Base-by-base conservation (phyloP, 164 flowering plant genomes). In the Cinnamomum chago region DNA sequence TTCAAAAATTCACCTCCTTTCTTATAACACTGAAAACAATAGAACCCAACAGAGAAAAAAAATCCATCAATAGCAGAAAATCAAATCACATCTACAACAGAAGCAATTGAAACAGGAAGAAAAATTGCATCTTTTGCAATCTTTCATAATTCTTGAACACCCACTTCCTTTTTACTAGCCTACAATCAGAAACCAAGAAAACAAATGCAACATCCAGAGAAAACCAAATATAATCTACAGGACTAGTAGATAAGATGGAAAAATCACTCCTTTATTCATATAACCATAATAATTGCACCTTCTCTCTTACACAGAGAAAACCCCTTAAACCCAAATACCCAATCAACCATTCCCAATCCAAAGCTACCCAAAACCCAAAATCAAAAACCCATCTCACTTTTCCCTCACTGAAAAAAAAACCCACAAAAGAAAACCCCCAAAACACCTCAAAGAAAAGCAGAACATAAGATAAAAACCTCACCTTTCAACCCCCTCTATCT, bases 271-370 rank as follows among this genome's bases (percentile, higher is more conserved):
- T 14, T 14, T 66, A 11, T 18, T 15, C n/a, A 11, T 14, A 25
- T 25, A 66, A 25, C 20, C 17, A 66, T 11, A 27, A 24, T 4
- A 66, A 28, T 25, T 24, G 18, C 27, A 66, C 27, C 1, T 15
- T 33, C 12, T 27, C 47, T 66, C n/a, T 10, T 66, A 15, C 30
- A 30, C 27, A 35, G 35, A 68, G 52, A 5, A 35, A 30, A 47
- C 69, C 23, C 25, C n/a, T 4, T 1, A 68, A 20, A 6, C 20
- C 27, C 51, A 68, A 51, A 64, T n/a, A 4, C 20, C 24, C 68
- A 58, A 71, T 68, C 73, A 72, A 28, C 73, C 78, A 64, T 67
- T 65, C 27, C 68, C 47, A 71, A 65, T 77, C 77, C 55, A 79
- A 70, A 76, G 64, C 47, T 14, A 15, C 33, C 73, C 47, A 55